Percentiles rank a stretch among this genome's conserved stretches.
phyloP scores from a whole-genome alignment of 2,329 filamentous ascomycete genomes.

The Pseudogymnoascus sp. region DNA sequence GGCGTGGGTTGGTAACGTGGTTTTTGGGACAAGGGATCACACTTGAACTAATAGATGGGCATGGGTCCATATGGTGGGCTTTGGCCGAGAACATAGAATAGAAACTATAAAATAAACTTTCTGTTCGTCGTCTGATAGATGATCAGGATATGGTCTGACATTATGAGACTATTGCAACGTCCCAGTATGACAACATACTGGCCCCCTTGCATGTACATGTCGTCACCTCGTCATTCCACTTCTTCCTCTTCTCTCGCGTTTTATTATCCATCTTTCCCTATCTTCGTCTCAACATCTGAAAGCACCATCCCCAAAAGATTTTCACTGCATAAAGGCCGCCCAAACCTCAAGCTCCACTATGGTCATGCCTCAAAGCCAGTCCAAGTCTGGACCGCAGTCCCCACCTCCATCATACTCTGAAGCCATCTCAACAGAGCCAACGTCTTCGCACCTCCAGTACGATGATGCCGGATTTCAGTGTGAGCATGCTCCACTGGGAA shows the following conservation, averaged over 20 bases:
- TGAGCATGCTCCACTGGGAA: neutral
- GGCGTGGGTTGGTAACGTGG: neutral
- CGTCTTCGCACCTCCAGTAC: neutral
- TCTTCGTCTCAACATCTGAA: neutral
- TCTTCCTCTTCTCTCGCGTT: neutral
- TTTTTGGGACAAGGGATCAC: neutral
- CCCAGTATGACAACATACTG: neutral
- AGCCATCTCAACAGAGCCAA: neutral
- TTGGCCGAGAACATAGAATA: too few relatives aligned
- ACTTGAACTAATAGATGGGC: too few relatives aligned
- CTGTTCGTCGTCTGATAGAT: too few relatives aligned
- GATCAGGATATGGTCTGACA: neutral
- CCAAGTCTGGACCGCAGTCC: neutral
- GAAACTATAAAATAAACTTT: too few relatives aligned
- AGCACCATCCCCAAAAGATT: neutral
- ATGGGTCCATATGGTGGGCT: too few relatives aligned
- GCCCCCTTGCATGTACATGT: neutral
- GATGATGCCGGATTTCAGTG: neutral
- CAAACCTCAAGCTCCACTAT: neutral
- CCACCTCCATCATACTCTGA: neutral
- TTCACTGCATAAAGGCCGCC: neutral
- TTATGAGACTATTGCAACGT: neutral
- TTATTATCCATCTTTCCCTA: neutral
- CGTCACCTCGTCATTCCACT: neutral
- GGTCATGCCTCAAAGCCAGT: neutral